These are phyloP conservation scores for Coelastrella sp. DNA, from an alignment of 139 green algal genomes.

Conservation along the genomic window DNA sequence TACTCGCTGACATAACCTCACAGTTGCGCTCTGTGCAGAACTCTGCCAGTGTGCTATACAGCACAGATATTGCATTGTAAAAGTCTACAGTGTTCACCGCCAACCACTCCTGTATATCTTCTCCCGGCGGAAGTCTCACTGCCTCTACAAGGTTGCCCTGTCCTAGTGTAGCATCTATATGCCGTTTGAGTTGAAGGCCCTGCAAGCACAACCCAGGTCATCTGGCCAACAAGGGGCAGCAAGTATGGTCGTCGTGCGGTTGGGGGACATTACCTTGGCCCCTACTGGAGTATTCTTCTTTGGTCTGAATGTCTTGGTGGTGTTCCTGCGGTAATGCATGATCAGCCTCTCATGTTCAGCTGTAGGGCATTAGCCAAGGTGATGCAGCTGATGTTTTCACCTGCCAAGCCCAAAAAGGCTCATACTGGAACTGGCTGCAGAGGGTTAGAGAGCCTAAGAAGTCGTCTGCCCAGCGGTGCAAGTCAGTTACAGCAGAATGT, in stretches of 20 bases:
- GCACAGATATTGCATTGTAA: constrained; percentile 96
- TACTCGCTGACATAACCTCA: constrained; percentile 95
- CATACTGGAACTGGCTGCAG: background rate
- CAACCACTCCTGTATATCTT: constrained; percentile 85
- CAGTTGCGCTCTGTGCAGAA: constrained; percentile 93
- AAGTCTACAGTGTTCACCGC: constrained; percentile 88
- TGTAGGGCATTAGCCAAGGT: background rate
- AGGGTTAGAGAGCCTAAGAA: background rate
- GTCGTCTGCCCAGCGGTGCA: background rate
- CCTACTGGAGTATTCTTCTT: constrained; percentile 86
- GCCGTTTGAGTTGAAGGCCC: constrained; percentile 89
- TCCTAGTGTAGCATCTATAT: constrained; percentile 93
- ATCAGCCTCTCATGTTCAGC: background rate
- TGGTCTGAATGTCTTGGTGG: constrained; percentile 77
- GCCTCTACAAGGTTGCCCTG: constrained; percentile 88
- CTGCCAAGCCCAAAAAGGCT: constrained; percentile 40
- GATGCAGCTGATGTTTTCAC: background rate
- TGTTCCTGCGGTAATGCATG: constrained; percentile 24
- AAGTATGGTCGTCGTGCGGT: background rate
- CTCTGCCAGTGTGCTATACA: constrained; percentile 93
- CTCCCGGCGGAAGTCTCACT: constrained; percentile 84
- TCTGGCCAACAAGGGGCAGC: background rate
- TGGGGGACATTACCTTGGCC: constrained; percentile 72
- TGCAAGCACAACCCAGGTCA: constrained; percentile 41
- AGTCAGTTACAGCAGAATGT: background rate